These are phyloP conservation scores for Haplosporangium gracile DNA, from an alignment of 192 early-diverging fungal species.

Conservation along the genomic window DNA sequence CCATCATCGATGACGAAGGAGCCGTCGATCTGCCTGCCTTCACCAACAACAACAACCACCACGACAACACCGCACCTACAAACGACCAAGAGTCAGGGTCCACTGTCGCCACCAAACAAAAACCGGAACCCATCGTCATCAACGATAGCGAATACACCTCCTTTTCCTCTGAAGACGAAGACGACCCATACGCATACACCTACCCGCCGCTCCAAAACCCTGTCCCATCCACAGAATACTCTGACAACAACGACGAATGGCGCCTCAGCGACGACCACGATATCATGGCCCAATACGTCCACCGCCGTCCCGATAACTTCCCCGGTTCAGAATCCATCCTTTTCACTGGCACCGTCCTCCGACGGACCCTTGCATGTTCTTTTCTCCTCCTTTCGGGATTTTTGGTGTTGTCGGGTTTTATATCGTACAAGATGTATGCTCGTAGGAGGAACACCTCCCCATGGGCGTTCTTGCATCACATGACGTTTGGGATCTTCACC, in stretches of 20 bases:
- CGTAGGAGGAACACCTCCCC: constrained; percentile 3
- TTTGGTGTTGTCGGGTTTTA: not conserved
- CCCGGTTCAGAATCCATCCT: not conserved
- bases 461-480: constrained; percentile 22
- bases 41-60: not conserved
- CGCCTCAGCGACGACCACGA: not conserved
- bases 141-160: constrained; percentile 9
- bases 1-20: not conserved
- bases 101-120: not conserved
- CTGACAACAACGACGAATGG: not conserved
- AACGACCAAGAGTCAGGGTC: no score
- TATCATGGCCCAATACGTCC: constrained; percentile 6
- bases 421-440: constrained; percentile 34
- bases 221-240: not conserved
- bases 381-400: not conserved
- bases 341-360: not conserved
- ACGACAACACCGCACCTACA: not conserved
- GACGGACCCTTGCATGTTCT: not conserved
- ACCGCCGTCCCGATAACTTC: not conserved
- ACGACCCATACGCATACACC: not conserved
- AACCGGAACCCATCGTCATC: not conserved
- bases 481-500: constrained; percentile 13
- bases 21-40: not conserved
- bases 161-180: not conserved
- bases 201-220: not conserved